A percentile compares a stretch with the other conserved stretches of the same genome.
Conservation (phyloP, 768 basidiomycete genomes). For the Suillus hirtellus region DNA sequence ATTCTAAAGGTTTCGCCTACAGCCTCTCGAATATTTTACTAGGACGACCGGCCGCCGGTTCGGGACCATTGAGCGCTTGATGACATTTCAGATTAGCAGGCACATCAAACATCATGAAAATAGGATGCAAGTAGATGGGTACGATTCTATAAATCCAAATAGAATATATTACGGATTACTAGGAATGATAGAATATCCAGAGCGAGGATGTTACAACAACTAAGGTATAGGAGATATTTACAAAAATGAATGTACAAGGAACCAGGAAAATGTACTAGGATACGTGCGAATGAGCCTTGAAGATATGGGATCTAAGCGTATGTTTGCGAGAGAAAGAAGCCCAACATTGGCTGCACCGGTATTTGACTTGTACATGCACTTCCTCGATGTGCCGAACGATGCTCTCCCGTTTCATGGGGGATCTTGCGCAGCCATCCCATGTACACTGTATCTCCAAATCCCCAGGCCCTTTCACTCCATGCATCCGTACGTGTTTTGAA, state of each 20-base stretch:
- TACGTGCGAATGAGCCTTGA: conserved; percentile 3
- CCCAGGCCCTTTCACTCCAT: conserved; percentile 23
- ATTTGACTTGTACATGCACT: conserved; percentile 22
- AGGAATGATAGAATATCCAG: neutral
- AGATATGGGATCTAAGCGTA: conserved; percentile 19
- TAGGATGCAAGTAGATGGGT: neutral
- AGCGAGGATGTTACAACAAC: neutral
- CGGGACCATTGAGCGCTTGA: neutral
- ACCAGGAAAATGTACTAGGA: neutral
- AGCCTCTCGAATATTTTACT: neutral
- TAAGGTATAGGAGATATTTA: neutral
- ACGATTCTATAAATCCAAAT: neutral
- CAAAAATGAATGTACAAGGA: neutral
- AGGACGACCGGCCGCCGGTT: neutral
- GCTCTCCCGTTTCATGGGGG: conserved; percentile 30
- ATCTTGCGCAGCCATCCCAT: conserved; percentile 21
- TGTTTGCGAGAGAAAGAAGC: conserved; percentile 29
- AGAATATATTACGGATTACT: neutral
- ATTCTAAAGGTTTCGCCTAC: neutral
- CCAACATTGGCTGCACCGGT: conserved; percentile 19
- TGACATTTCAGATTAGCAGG: neutral
- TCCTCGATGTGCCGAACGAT: conserved; percentile 29
- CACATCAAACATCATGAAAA: neutral
- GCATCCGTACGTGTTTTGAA: conserved; percentile 25
- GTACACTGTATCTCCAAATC: conserved; percentile 10